Base-by-base conservation (phyloP, 2,329 filamentous ascomycete genomes). In the Colletotrichum trifolii region DNA sequence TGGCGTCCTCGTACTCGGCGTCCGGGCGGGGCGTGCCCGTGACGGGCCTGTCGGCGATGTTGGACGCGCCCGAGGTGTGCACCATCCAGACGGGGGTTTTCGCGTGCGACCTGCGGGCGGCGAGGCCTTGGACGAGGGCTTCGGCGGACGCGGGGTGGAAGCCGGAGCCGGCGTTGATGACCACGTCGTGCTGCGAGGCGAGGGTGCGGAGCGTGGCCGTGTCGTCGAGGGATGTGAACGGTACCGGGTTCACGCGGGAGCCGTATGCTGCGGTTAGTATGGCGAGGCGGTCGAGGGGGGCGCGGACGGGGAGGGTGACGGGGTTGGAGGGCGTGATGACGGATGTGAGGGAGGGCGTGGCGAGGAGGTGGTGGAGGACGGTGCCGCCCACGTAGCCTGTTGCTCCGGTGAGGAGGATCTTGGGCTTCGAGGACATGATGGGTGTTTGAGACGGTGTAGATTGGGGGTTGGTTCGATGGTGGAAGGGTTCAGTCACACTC, bases 101-200 rank as follows among this genome's bases (percentile, higher is more conserved):
- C 17, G 39, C 35, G 6, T 39, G 15, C 5, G 49, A n/a, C 38
- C 73, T 71, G 7, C 75, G 71, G 8, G 70, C 66, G 8, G 68
- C 72, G 5, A 82, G 71, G 1, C 79, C 79, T 56, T 15, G 49
- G 6, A 81, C 69, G 56, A 79, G 70, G 6, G 78, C 78, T 50
- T 71, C 70, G 1, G 77, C 77, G 25, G 72, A 71, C 2, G 64
- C 56, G 2, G 71, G 62, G 64, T 80, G 75, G 59, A 71, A 76
- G 36, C 75, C 76, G 6, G 71, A 70, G 6, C 75, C 75, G 10
- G 76, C 71, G 64, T 79, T 76, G 58, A 82, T 73, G n/a, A 81
- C 71, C 60, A 79, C 36, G 54, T 71, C 67, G 53, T 70, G 64
- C 11, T 56, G n/a, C 6, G 60, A 53, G 34, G 67, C 66, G 53